phyloP scores from a whole-genome alignment of 2,329 filamentous ascomycete species.

The Pezizomycotina sp. region DNA sequence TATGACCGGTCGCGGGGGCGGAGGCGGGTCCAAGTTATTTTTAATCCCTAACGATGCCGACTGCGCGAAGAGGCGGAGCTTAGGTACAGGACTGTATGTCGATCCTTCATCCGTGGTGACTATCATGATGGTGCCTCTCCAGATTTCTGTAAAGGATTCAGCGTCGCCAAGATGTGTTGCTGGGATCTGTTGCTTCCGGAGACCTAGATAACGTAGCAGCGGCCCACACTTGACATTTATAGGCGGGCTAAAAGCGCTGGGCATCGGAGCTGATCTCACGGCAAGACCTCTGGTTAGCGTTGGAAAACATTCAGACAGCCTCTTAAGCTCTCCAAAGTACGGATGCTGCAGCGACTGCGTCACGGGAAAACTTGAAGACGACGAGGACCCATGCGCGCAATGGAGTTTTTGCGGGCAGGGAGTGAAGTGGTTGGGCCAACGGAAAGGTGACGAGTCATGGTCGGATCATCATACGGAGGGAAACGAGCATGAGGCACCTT shows the following conservation, averaged over 20 bases:
- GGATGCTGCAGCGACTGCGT: no score
- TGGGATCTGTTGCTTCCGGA: conserved; percentile 45
- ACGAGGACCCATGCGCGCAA: no score
- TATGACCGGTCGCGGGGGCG: conserved; percentile 28
- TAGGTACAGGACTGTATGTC: conserved; percentile 62
- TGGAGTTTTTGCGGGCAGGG: no score
- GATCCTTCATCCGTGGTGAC: conserved; percentile 75
- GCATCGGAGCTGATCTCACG: no score
- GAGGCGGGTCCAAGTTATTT: conserved; percentile 34
- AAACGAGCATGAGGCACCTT: conserved; percentile 1
- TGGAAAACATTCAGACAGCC: no score
- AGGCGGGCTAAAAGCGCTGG: conserved; percentile 63
- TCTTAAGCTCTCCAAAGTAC: no score
- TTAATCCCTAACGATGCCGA: conserved; percentile 45
- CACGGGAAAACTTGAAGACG: no score
- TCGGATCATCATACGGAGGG: no score
- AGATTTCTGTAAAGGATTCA: conserved; percentile 51
- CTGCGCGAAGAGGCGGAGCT: conserved; percentile 69
- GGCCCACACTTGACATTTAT: conserved; percentile 83
- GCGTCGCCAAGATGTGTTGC: conserved; percentile 29
- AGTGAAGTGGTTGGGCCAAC: no score
- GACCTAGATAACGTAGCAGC: conserved; percentile 73
- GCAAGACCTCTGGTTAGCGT: no score
- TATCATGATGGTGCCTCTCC: conserved; percentile 91
- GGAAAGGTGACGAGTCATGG: no score